Evolutionary conservation across 2,329 filamentous ascomycete species (phyloP).

Genomic region (Fusarium humuli): DNA sequence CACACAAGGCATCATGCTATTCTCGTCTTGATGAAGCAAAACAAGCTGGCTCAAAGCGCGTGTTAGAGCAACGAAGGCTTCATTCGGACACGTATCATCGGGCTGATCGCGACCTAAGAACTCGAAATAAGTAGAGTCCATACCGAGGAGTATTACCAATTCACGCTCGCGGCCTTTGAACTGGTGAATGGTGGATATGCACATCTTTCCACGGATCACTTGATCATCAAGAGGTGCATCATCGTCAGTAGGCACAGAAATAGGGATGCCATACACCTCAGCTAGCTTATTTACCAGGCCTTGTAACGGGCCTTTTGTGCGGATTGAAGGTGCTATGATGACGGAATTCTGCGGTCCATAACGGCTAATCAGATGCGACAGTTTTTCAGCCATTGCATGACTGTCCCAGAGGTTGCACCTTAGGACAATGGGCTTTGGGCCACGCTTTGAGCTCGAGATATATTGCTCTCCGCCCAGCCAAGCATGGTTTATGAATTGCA

Average conservation of each 20-base stretch:
- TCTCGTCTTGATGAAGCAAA: slow-evolving; percentile 35
- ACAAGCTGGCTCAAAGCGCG: slow-evolving; percentile 48
- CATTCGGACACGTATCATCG: slow-evolving; percentile 48
- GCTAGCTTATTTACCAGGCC: slow-evolving; percentile 13
- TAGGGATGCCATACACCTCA: slow-evolving; percentile 28
- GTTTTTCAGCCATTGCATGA: slow-evolving; percentile 21
- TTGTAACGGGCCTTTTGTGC: not conserved
- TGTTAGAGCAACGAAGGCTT: slow-evolving; percentile 48
- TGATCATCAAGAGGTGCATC: slow-evolving; percentile 42
- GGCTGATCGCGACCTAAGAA: slow-evolving; percentile 42
- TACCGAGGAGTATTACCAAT: slow-evolving; percentile 45
- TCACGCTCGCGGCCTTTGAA: slow-evolving; percentile 51
- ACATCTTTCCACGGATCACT: slow-evolving; percentile 46
- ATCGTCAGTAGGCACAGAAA: slow-evolving; percentile 41
- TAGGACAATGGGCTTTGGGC: slow-evolving; percentile 46
- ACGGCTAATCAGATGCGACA: slow-evolving; percentile 37
- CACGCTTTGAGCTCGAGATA: slow-evolving; percentile 46
- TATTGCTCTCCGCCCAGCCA: slow-evolving; percentile 46
- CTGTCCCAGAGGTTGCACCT: slow-evolving; percentile 22
- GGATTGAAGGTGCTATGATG: slow-evolving; percentile 21
- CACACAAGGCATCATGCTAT: slow-evolving; percentile 44
- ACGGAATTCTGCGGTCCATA: slow-evolving; percentile 36
- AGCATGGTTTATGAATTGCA: slow-evolving; percentile 45
- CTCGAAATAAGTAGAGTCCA: slow-evolving; percentile 45
- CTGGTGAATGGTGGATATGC: slow-evolving; percentile 49